Evolutionary conservation across 1,139 yeast species (phyloP).

Genomic region (Sugiyamaella neomexicana): DNA sequence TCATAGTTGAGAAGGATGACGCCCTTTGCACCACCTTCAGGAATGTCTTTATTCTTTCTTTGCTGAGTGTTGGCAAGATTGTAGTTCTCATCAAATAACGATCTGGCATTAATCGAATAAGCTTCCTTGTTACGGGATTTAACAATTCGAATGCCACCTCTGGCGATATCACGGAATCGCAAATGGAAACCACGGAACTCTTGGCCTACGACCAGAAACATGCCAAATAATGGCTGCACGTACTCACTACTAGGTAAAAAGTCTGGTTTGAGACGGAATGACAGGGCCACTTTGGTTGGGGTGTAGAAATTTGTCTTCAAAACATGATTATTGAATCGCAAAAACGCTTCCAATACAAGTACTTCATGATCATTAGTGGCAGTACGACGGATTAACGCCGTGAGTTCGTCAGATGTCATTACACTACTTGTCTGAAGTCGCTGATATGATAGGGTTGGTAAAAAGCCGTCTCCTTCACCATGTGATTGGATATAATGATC

Average conservation of each 20-base stretch:
- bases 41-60: conserved; percentile 95
- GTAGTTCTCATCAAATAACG: conserved; percentile 93
- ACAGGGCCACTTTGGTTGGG: conserved; percentile 91
- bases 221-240: conserved; percentile 90
- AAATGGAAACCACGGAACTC: conserved; percentile 98
- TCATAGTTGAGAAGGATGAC: conserved; percentile 78
- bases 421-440: conserved; percentile 79
- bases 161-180: conserved; percentile 93
- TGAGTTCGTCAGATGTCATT: conserved; percentile 72
- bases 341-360: conserved; percentile 77
- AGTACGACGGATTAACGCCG: conserved; percentile 62
- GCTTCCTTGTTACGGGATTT: conserved; percentile 84
- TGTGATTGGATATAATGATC: conserved; percentile 77
- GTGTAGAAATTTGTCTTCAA: conserved; percentile 93
- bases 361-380: conserved; percentile 80
- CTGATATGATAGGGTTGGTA: conserved; percentile 84
- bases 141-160: conserved; percentile 98
- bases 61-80: conserved; percentile 96
- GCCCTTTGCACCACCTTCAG: conserved; percentile 99
- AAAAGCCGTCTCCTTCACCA: conserved; percentile 50
- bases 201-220: conserved; percentile 93
- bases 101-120: conserved; percentile 80
- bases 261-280: conserved; percentile 85
- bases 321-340: conserved; percentile 79
- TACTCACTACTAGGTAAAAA: conserved; percentile 84